A percentile compares a stretch with the other conserved stretches of the same genome.
Conservation (phyloP, 805 yeast species). For the Millerozyma miso region DNA sequence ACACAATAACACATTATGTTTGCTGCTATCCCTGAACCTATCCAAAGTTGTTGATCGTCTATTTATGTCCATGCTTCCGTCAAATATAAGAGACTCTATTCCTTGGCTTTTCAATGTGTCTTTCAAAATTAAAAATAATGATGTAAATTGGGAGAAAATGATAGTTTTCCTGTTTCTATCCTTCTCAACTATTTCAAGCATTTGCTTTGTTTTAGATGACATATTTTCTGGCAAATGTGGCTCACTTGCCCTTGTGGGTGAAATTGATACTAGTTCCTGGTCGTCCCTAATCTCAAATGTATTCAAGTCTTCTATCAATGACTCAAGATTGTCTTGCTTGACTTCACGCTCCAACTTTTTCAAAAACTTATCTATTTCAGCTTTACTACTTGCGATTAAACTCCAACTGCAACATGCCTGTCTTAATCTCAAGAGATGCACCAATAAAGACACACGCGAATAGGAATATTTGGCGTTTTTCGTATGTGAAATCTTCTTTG, state of each 20-base stretch:
- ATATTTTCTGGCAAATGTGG: not conserved
- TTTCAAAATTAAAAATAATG: conserved; percentile 26
- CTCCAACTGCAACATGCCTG: conserved; percentile 35
- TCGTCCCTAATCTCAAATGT: not conserved
- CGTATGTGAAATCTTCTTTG: too few species aligned
- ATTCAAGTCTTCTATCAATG: not conserved
- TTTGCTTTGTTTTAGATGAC: conserved; percentile 29
- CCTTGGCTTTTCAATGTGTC: conserved; percentile 24
- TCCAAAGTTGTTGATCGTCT: conserved; percentile 26
- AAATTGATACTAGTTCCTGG: not conserved
- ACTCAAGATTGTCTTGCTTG: not conserved
- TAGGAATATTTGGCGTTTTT: not conserved
- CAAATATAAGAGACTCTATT: conserved; percentile 26
- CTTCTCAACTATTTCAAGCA: conserved; percentile 27
- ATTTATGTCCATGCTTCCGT: conserved; percentile 28
- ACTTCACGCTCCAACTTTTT: not conserved
- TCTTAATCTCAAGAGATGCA: conserved; percentile 29
- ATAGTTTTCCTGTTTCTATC: conserved; percentile 39
- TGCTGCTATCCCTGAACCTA: conserved; percentile 1
- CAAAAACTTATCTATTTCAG: not conserved
- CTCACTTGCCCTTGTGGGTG: not conserved
- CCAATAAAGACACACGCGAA: conserved; percentile 16
- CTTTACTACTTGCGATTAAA: conserved; percentile 1
- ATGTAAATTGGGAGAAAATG: conserved; percentile 41
- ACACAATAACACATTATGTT: conserved; percentile 44